Base-by-base conservation (phyloP, 2,329 filamentous ascomycete genomes). In the Penicillium hordei region DNA sequence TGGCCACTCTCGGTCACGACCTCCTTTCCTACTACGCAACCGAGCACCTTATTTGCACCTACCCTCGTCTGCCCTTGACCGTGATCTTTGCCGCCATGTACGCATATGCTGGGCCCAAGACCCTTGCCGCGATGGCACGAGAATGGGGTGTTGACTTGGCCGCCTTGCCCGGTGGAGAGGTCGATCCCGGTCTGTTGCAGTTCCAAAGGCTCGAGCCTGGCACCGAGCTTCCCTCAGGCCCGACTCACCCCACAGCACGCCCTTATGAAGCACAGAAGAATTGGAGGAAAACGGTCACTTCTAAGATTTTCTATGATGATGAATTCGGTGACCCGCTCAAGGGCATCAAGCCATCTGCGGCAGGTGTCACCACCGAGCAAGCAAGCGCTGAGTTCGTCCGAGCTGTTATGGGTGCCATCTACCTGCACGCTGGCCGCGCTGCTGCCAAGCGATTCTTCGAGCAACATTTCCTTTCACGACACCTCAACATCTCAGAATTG, bases 111-210 rank as follows among this genome's bases (percentile, higher is more conserved):
- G 94, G 94, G 5, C 83, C 86, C 6, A 85, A 86, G 64, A 87
- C 93, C 1, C 82, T 97, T 46, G 80, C 87, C 51, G 81, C 86
- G 21, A 83, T 97, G 64, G 86, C 90, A 17, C 81, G 83, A 61
- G 89, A 94, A 78, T 99, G 94, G 94, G 94, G 94, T 77, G 86
- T 97, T 17, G 93, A 97, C 74, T 78, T 82, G 43, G 93, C 91
- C n/a, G 90, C 89, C 12, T 88, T 86, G 21, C 94, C 94, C 0
- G 94, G 93, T 50, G 86, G 86, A 58, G 93, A 97, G 78, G 93
- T 97, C 55, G 94, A 99, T 73, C 88, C 93, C 0, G 94, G 93
- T 6, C 81, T 96, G 53, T 81, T 99, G 60, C 94, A 97, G 73
- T 96, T 92, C 81, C 76, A 77, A 77, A 71, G 82, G 55, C 60